Evolutionary conservation across 208 protist species (phyloP).

Genomic region (Wallacemonas sp.): DNA sequence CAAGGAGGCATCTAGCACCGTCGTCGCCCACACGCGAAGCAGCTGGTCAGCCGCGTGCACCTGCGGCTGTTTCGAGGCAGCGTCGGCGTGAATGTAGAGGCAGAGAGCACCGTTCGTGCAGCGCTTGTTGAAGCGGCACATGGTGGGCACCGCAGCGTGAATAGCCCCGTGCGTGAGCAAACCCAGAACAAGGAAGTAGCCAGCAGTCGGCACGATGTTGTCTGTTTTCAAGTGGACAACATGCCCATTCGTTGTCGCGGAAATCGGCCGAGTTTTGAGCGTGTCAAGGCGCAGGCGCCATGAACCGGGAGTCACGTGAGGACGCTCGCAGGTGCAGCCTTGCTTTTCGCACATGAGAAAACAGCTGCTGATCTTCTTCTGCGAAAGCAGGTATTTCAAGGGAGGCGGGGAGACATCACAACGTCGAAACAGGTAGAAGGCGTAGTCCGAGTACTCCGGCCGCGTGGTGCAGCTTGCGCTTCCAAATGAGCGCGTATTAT

Average conservation of each 20-base stretch:
- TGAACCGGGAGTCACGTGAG: conserved; percentile 46
- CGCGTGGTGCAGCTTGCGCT: conserved; percentile 8
- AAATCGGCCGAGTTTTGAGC: conserved; percentile 22
- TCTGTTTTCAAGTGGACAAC: conserved; percentile 32
- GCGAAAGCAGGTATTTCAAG: conserved; percentile 62
- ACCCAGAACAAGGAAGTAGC: conserved; percentile 75
- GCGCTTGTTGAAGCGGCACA: conserved; percentile 70
- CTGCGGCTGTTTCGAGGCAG: conserved; percentile 8
- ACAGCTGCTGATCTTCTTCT: conserved; percentile 68
- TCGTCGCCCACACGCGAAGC: conserved; percentile 26
- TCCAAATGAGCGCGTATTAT: neutral
- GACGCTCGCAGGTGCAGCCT: conserved; percentile 54
- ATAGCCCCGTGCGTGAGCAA: conserved; percentile 52
- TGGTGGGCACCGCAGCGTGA: conserved; percentile 61
- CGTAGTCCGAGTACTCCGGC: neutral
- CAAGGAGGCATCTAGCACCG: conserved; percentile 10
- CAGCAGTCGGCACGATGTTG: conserved; percentile 65
- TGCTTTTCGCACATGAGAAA: conserved; percentile 56
- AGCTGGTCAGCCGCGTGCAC: conserved; percentile 29
- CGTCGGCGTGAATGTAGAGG: conserved; percentile 79
- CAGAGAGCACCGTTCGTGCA: conserved; percentile 69
- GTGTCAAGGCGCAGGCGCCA: conserved; percentile 71
- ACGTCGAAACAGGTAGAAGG: conserved; percentile 71
- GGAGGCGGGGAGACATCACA: conserved; percentile 67
- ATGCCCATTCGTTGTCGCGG: conserved; percentile 27